Percentiles rank a stretch among this genome's conserved stretches.
These are phyloP conservation scores for Sphagnum tenellum DNA, from an alignment of 225 moss, liverwort and hornwort genomes.

Conservation along the genomic window DNA sequence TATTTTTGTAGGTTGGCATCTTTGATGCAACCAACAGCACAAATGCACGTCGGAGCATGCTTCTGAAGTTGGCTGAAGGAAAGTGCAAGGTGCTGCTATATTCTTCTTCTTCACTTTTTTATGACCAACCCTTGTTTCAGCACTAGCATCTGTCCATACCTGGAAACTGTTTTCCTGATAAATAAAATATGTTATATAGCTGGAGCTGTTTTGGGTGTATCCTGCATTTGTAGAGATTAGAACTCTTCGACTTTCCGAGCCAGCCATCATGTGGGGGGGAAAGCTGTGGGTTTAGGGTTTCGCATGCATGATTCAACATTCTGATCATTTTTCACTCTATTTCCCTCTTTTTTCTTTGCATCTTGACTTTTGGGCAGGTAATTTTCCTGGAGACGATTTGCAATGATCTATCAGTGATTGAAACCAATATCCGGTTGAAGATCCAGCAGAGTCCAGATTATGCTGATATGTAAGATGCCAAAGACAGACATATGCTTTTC, in stretches of 20 bases:
- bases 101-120: too few relatives aligned
- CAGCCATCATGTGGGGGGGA: too few relatives aligned
- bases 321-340: background rate
- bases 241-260: too few relatives aligned
- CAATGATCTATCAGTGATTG: constrained; percentile 86
- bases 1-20: constrained; percentile 60
- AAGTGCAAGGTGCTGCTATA: constrained; percentile 77
- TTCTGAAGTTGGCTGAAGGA: constrained; percentile 85
- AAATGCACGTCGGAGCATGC: constrained; percentile 69
- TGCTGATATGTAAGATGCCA: constrained; percentile 58
- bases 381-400: constrained; percentile 97
- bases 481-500: too few relatives aligned
- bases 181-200: too few relatives aligned
- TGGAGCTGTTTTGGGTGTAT: too few relatives aligned
- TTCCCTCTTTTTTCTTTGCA: background rate
- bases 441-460: constrained; percentile 95
- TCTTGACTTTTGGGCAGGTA: constrained; percentile 29
- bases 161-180: too few relatives aligned
- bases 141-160: too few relatives aligned
- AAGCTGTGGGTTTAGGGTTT: too few relatives aligned
- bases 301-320: too few relatives aligned
- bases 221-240: too few relatives aligned
- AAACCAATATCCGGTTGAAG: constrained; percentile 84
- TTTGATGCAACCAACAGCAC: constrained; percentile 99
- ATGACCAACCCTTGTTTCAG: too few relatives aligned